Evolutionary conservation across 164 flowering plant species (phyloP).

Genomic region (Berberis thunbergii): DNA sequence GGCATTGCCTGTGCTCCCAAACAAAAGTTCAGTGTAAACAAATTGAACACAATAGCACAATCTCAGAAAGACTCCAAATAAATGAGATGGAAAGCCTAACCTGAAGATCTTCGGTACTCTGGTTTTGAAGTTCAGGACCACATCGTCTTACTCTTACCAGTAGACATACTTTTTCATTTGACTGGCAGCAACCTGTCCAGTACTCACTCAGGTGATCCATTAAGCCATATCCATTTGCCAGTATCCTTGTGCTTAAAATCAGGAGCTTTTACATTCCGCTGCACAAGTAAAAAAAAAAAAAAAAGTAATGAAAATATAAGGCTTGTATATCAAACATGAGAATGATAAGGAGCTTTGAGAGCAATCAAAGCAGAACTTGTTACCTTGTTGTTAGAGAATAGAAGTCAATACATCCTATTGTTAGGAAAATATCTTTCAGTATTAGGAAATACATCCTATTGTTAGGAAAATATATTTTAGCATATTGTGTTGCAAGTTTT

Average conservation of each 20-base stretch:
- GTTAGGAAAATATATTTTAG: too few relatives aligned
- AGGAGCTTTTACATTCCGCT: slow-evolving; percentile 27
- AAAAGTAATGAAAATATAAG: not conserved
- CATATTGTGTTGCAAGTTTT: too few relatives aligned
- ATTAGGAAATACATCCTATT: too few relatives aligned
- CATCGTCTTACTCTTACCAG: not conserved
- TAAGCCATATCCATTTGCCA: slow-evolving; percentile 47
- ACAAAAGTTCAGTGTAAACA: not conserved
- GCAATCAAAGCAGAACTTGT: too few relatives aligned
- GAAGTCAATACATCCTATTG: too few relatives aligned
- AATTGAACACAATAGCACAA: not conserved
- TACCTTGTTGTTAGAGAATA: too few relatives aligned
- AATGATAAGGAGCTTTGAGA: too few relatives aligned
- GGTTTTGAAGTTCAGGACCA: slow-evolving; percentile 5
- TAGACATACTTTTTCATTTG: slow-evolving; percentile 9
- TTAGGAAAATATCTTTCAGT: too few relatives aligned
- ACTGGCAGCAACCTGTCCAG: slow-evolving; percentile 33
- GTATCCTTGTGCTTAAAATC: slow-evolving; percentile 65
- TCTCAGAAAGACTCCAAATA: too few relatives aligned
- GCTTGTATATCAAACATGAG: too few relatives aligned
- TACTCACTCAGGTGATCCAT: slow-evolving; percentile 41
- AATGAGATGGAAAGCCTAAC: not conserved
- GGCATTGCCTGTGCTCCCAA: not conserved
- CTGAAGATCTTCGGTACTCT: not conserved
- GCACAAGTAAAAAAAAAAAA: not conserved